Evolutionary conservation across 345 rosid species (phyloP), one percentile per base, ranked within the genome.

Genomic region (Arabis alpina): DNA sequence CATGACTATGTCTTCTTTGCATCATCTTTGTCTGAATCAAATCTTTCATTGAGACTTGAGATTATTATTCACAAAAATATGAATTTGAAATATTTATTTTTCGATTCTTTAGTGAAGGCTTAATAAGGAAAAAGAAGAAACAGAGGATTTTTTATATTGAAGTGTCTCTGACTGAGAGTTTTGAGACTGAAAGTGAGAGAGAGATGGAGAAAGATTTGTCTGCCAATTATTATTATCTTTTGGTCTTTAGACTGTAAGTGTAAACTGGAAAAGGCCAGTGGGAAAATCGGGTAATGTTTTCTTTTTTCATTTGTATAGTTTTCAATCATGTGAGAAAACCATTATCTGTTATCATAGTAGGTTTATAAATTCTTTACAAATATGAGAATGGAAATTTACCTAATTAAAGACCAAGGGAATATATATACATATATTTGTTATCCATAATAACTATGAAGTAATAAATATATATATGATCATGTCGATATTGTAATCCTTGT

Each of bases 1-100:
- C 59, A 68, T 36, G 58, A 50, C 51, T 45, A 8, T 53, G 47
- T 27, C 51, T 79, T 63, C 68, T 61, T 47, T 66, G 86, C 86
- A 25, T 4, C 79, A 69, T 64, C 61, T 70, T 70, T 56, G 32
- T 70, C 16, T 49, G 57, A 45, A 36, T 2, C 51, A 45, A 68
- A 74, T 54, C 43, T 74, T 73, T 50, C 57, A 63, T 54, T 48
- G 8, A 64, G 24, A 55, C 10, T 55, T 55, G 37, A 19, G 52
- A 49, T 24, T 40, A 4, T 11, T 42, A 32, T 32, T 34, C 6
- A 5, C 6, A 5, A 27, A 27, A 6, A 32, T 32, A 5, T 32
- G 7, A 32, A 32, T 32, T 39, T 5, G 69, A 54, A 61, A 44
- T 59, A 66, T 47, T 5, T 39, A 52, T 60, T 60, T 50, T 45